Conservation (phyloP, 345 rosid species). For the Melastoma malabathricum region DNA sequence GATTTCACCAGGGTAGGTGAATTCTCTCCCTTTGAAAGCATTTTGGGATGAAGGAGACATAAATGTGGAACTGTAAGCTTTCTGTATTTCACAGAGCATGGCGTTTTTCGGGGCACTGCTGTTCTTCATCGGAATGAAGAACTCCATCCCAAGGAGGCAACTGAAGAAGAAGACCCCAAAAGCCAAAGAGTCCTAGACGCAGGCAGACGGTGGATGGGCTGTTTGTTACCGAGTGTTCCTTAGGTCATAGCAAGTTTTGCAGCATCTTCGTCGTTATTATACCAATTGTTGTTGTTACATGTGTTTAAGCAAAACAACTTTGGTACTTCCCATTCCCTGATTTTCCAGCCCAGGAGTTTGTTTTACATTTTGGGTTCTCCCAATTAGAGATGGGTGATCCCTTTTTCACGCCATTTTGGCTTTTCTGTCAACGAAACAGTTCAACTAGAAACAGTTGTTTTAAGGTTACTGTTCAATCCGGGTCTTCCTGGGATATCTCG, state of each 20-base stretch:
- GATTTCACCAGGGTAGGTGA: conserved; percentile 53
- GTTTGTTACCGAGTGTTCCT: neutral
- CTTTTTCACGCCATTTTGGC: too few relatives aligned
- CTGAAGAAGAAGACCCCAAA: conserved; percentile 51
- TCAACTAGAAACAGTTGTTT: too few relatives aligned
- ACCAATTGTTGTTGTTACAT: conserved; percentile 1
- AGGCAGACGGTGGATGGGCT: neutral
- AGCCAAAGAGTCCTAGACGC: conserved; percentile 35
- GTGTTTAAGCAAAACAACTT: conserved; percentile 1
- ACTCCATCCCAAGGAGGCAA: conserved; percentile 45
- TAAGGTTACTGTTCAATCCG: too few relatives aligned
- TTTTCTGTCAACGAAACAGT: too few relatives aligned
- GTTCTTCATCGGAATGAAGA: conserved; percentile 82
- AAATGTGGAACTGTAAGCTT: neutral
- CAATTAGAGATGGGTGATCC: too few relatives aligned
- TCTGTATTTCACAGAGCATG: conserved; percentile 30
- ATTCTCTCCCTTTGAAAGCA: neutral
- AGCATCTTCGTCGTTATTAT: neutral
- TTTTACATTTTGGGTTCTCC: too few relatives aligned
- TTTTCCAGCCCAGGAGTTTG: too few relatives aligned
- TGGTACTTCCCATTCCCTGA: neutral
- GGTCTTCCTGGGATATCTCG: too few relatives aligned
- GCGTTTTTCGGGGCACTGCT: conserved; percentile 83
- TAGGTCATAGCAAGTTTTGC: neutral
- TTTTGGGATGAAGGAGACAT: neutral